These are phyloP conservation scores for Dioscorea cayenensis DNA, from an alignment of 116 monocot species.

Conservation along the genomic window DNA sequence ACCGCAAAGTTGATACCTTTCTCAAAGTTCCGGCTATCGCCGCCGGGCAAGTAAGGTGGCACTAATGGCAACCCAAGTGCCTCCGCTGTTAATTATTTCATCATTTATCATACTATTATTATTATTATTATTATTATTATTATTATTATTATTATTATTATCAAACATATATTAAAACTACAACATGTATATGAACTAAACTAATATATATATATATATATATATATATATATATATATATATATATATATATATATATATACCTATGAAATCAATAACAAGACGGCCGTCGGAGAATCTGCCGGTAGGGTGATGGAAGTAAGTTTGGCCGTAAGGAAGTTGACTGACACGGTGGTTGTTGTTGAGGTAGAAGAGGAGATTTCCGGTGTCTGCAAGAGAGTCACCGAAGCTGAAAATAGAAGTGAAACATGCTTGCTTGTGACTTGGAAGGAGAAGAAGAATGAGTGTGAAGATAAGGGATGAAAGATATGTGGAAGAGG, in stretches of 20 bases:
- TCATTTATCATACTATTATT: too few species aligned
- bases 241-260: neutral
- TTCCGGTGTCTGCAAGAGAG: conserved; percentile 16
- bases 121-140: too few species aligned
- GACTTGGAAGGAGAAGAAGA: too few species aligned
- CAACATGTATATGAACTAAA: neutral
- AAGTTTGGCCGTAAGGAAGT: conserved; percentile 12
- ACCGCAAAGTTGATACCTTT: conserved; percentile 17
- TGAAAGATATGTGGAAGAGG: neutral
- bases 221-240: neutral
- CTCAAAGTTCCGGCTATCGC: neutral
- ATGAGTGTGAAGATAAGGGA: neutral
- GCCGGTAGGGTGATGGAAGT: conserved; percentile 9
- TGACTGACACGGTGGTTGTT: neutral
- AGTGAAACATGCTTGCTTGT: too few species aligned
- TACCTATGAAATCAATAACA: conserved; percentile 19
- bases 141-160: too few species aligned
- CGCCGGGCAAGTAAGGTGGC: conserved; percentile 2
- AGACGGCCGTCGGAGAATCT: conserved; percentile 17
- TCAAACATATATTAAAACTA: too few species aligned
- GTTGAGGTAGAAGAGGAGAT: neutral
- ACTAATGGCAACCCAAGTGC: conserved; percentile 9
- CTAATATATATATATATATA: neutral
- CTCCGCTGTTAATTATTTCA: conserved; percentile 1
- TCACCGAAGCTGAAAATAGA: conserved; percentile 21